Base-by-base conservation (phyloP, 345 rosid genomes). In the Noccaea bulbosa region DNA sequence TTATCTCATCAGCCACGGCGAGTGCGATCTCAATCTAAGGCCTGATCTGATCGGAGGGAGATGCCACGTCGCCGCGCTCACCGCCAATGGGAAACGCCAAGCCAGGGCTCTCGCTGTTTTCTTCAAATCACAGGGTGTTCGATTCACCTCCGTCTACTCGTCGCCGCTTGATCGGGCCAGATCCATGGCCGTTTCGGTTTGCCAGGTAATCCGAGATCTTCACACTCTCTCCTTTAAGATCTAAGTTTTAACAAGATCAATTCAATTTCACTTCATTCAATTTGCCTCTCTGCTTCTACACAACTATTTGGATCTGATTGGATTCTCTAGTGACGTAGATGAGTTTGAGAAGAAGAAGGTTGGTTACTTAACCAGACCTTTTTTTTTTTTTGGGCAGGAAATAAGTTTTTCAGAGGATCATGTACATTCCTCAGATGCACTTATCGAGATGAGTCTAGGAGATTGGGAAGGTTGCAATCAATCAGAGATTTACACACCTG, bases 31-130 rank as follows among this genome's bases (percentile, higher is more conserved):
- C 51, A 85, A 78, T 51, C 60, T 83, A 67, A 85, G 91, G 72
- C 91, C 92, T 49, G 91, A 91, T 83, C 78, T 91, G 79, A 78
- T 93, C 8, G 93, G 87, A 5, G 96, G 98, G 45, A 84, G 96
- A 59, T 88, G 98, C 75, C 86, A 78, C 49, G 79, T 62, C 47
- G 92, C 88, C 11, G 82, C 82, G 4, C 79, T 90, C 70, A 93
- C 97, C 6, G 67, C 80, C 4, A 90, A 83, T 3, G 98, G 98
- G 65, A 79, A 87, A 76, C 86, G 97, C 58, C 98, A 93, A 72
- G 97, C 96, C 6, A 87, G 98, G 79, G 98, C 97, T 38, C 81
- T 93, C 77, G 90, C 97, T 12, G 97, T 90, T 17, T 83, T 88
- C 79, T 77, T 93, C 46, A 90, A 85, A 59, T 88, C 97, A 0